These are phyloP conservation scores for Aquilaria malaccensis DNA, from an alignment of 345 rosid species.

Conservation along the genomic window DNA sequence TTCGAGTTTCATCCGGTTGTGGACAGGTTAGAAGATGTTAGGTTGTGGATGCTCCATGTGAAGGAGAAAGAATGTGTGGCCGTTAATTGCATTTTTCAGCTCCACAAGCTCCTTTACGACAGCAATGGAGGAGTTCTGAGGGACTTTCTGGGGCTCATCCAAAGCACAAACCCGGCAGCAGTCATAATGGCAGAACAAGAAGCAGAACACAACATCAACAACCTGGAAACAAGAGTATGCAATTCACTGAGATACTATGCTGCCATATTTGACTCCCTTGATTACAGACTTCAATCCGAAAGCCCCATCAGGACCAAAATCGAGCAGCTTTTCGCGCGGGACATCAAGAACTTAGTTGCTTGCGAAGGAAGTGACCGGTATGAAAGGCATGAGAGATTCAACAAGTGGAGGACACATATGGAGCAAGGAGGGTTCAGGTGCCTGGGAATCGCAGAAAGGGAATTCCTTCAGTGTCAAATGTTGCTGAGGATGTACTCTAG, in stretches of 20 bases:
- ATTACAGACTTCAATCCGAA: constrained; percentile 50
- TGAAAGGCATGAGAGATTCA: constrained; percentile 72
- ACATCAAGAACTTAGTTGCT: constrained; percentile 74
- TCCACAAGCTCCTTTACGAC: constrained; percentile 83
- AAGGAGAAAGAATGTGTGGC: constrained; percentile 85
- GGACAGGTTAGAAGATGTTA: constrained; percentile 91
- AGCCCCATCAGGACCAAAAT: constrained; percentile 61
- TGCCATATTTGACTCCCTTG: constrained; percentile 70
- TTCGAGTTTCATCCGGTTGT: constrained; percentile 97
- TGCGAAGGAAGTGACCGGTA: constrained; percentile 85
- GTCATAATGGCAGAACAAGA: constrained; percentile 84
- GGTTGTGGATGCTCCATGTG: constrained; percentile 99
- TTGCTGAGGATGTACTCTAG: constrained; percentile 72
- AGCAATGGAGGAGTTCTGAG: constrained; percentile 58
- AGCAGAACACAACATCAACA: constrained; percentile 44
- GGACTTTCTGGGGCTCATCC: constrained; percentile 72
- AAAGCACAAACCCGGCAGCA: constrained; percentile 68
- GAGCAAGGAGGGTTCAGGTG: constrained; percentile 75
- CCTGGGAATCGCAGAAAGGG: constrained; percentile 58
- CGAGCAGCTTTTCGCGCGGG: constrained; percentile 81
- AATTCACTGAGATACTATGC: constrained; percentile 74
- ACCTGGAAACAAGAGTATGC: constrained; percentile 55
- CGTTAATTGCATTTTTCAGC: constrained; percentile 70
- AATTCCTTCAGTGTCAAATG: constrained; percentile 75
- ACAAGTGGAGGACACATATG: constrained; percentile 65